phyloP scores from a whole-genome alignment of 202 grass and related monocot species.

The Setaria italica region DNA sequence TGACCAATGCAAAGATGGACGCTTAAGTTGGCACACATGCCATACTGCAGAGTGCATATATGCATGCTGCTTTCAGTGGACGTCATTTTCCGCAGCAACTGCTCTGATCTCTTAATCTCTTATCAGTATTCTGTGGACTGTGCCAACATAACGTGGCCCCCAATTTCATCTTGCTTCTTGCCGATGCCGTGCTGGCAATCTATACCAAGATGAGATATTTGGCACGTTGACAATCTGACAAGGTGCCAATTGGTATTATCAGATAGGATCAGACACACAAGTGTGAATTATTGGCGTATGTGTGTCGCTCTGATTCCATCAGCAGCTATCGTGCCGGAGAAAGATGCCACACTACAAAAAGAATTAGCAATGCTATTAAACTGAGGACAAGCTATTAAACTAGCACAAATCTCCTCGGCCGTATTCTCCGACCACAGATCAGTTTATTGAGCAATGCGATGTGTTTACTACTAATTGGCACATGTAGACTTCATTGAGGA shows the following conservation, averaged over 20 bases:
- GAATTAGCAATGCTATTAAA: background rate
- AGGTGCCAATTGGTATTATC: background rate
- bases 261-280: background rate
- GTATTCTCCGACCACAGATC: background rate
- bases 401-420: background rate
- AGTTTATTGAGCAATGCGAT: background rate
- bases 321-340: background rate
- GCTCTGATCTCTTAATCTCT: background rate
- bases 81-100: background rate
- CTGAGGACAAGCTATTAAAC: background rate
- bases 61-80: background rate
- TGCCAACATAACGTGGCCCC: background rate
- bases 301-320: constrained; percentile 28
- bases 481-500: background rate
- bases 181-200: background rate
- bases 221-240: constrained; percentile 1
- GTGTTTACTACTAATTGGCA: background rate
- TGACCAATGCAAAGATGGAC: background rate
- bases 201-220: background rate
- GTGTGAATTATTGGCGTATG: background rate
- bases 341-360: background rate
- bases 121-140: background rate
- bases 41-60: background rate
- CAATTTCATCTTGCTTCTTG: background rate
- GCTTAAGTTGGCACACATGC: background rate